These are phyloP conservation scores for Terana coerulea DNA, from an alignment of 768 basidiomycete genomes.

Conservation along the genomic window DNA sequence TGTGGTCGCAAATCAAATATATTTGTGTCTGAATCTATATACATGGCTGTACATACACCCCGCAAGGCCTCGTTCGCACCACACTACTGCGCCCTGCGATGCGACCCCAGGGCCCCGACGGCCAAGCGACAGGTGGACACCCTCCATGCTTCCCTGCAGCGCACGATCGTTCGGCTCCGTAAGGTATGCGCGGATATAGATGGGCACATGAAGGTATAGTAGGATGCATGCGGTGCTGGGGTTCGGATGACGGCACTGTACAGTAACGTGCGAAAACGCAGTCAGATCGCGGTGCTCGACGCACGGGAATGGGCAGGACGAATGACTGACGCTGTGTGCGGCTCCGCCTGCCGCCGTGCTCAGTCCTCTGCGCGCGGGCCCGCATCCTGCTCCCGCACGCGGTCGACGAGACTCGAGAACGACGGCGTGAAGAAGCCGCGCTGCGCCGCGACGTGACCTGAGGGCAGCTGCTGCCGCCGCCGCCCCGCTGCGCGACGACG, in stretches of 20 bases:
- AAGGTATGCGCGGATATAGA: too few relatives aligned
- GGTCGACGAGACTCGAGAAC: too few relatives aligned
- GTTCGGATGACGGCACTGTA: not conserved
- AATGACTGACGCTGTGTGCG: not conserved
- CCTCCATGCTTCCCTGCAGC: too few relatives aligned
- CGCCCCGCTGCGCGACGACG: too few relatives aligned
- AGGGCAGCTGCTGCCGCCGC: not conserved
- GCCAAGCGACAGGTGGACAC: too few relatives aligned
- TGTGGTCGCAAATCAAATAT: too few relatives aligned
- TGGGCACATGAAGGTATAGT: not conserved
- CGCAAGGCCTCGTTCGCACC: too few relatives aligned
- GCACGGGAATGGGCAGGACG: not conserved
- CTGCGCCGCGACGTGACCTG: not conserved
- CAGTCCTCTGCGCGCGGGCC: not conserved
- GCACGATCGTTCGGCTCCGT: too few relatives aligned
- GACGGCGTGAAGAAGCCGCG: constrained; percentile 3
- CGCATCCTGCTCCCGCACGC: not conserved
- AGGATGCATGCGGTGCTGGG: not conserved
- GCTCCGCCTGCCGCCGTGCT: not conserved
- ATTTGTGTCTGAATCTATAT: too few relatives aligned
- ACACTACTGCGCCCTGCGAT: too few relatives aligned
- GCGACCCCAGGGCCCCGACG: too few relatives aligned
- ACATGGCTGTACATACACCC: too few relatives aligned
- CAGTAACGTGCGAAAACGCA: not conserved
- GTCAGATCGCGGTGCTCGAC: constrained; percentile 2